Percentiles rank a stretch among this genome's conserved stretches.
These are phyloP conservation scores for Backusella sp. DNA, from an alignment of 192 early-diverging fungal genomes.

Conservation along the genomic window DNA sequence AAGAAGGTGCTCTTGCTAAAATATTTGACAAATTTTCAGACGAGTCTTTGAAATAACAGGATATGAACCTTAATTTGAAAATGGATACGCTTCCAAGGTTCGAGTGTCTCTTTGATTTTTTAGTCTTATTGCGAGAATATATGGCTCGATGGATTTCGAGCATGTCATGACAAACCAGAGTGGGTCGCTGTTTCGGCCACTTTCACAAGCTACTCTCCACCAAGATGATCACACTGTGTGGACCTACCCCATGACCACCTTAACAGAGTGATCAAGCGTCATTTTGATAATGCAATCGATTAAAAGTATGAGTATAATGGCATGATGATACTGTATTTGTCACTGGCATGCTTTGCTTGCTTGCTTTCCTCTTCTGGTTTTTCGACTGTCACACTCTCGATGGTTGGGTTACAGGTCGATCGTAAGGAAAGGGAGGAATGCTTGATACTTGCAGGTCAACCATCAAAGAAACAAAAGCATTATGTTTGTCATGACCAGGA, in stretches of 20 bases:
- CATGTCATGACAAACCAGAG: constrained; percentile 10
- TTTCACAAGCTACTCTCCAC: constrained; percentile 5
- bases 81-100: too few species aligned
- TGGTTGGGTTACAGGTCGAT: constrained; percentile 29
- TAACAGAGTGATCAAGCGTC: constrained; percentile 29
- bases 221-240: constrained; percentile 22
- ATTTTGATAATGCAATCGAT: constrained; percentile 26
- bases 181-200: constrained; percentile 12
- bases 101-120: background rate
- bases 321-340: constrained; percentile 23
- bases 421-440: constrained; percentile 19
- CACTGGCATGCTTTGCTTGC: constrained; percentile 8
- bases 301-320: constrained; percentile 21
- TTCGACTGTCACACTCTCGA: constrained; percentile 12
- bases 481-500: background rate
- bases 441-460: background rate
- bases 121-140: background rate
- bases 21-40: too few species aligned
- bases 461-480: background rate
- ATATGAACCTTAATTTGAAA: too few species aligned
- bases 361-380: constrained; percentile 19
- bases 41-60: too few species aligned
- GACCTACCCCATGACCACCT: constrained; percentile 34
- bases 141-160: constrained; percentile 16
- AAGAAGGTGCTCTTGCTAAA: too few species aligned